Conservation (phyloP, 2,329 filamentous ascomycete species). For the Verticillium nonalfalfae region DNA sequence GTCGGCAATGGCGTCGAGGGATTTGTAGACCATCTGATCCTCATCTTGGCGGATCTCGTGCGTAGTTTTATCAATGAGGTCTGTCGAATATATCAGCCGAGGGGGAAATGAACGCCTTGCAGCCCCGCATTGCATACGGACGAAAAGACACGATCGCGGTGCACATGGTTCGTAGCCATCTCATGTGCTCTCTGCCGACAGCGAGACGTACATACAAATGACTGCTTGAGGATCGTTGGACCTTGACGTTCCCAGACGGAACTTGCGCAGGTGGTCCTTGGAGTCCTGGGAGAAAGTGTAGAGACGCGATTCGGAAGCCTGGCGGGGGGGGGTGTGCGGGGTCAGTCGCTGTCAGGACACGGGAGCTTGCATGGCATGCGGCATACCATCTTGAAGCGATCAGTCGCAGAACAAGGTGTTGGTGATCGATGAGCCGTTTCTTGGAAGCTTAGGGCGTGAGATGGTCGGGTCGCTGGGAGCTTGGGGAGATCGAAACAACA, state of each 20-base stretch:
- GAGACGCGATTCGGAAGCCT: constrained; percentile 76
- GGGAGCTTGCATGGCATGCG: not conserved
- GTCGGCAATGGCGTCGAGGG: constrained; percentile 74
- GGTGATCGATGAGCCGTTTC: not conserved
- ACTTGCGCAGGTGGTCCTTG: constrained; percentile 86
- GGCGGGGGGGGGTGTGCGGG: not conserved
- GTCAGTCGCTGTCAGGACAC: constrained; percentile 4
- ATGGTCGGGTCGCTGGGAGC: not conserved
- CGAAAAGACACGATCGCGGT: not conserved
- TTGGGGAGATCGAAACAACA: not conserved
- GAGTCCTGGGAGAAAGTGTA: constrained; percentile 92
- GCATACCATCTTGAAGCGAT: not conserved
- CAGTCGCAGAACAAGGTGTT: not conserved
- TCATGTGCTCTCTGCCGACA: not conserved
- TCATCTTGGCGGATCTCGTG: constrained; percentile 85
- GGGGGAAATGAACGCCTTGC: not conserved
- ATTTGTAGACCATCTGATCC: constrained; percentile 69
- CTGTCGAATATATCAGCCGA: constrained; percentile 35
- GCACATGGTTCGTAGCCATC: not conserved
- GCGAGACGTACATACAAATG: constrained; percentile 68
- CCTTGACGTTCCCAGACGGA: constrained; percentile 83
- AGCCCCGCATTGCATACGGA: not conserved
- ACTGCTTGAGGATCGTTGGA: constrained; percentile 83
- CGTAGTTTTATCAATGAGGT: constrained; percentile 83
- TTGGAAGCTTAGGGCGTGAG: not conserved